Evolutionary conservation across 148 eudicot genomes (phyloP).

Genomic region (Cornus suecica): DNA sequence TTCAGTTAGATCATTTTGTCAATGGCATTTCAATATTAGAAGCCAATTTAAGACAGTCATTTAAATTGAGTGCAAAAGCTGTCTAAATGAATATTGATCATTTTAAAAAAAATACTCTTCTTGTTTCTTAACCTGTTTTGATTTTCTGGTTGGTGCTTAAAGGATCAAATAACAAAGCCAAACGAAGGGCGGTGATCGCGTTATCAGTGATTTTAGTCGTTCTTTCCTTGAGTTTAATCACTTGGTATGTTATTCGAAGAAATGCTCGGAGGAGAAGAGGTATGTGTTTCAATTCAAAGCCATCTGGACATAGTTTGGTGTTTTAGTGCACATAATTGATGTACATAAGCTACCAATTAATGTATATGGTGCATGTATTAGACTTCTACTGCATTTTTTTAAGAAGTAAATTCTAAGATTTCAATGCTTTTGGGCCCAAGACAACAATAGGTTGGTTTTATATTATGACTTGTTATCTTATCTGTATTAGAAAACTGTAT

Average conservation of each 20-base stretch:
- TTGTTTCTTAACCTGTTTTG: neutral
- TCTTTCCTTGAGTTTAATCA: slow-evolving; percentile 1
- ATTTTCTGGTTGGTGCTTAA: neutral
- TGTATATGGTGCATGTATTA: neutral
- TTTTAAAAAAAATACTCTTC: neutral
- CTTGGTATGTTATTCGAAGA: slow-evolving; percentile 1
- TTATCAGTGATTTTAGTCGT: neutral
- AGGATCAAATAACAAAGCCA: neutral
- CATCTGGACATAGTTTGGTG: neutral
- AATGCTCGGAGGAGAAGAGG: neutral
- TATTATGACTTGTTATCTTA: neutral
- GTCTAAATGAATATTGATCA: no score
- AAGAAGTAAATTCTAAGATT: neutral
- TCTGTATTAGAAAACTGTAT: no score
- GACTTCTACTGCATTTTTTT: neutral
- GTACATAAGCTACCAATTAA: neutral
- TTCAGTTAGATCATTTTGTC: no score
- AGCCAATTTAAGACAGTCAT: no score
- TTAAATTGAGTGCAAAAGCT: no score
- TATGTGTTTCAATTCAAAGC: neutral
- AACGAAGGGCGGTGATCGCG: slow-evolving; percentile 16
- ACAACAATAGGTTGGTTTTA: neutral
- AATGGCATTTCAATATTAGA: no score
- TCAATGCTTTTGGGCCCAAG: neutral
- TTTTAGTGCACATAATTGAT: neutral